Base-by-base conservation (phyloP, 2,329 filamentous ascomycete genomes). In the Ophiostoma australiae region DNA sequence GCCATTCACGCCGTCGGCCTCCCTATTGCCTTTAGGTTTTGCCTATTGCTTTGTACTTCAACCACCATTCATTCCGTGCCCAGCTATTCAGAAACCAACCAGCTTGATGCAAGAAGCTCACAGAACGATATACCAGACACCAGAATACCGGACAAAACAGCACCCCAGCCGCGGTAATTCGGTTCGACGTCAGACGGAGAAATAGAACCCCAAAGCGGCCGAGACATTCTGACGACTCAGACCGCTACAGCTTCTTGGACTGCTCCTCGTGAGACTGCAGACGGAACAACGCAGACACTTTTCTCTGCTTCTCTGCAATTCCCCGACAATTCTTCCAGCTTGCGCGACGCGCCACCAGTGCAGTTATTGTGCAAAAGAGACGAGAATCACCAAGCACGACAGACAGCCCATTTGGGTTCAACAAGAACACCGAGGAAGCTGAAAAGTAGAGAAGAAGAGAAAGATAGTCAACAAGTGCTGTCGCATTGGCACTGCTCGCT, bases 201-300 rank as follows among this genome's bases (percentile, higher is more conserved):
- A 63, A 27, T 11, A 33, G 13, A 6, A 39, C 4, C 63, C 33
- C 7, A n/a, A 66, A 66, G 11, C 33, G 33, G 33, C 63, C 63
- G 63, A 66, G 63, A 66, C 63, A 66, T 65, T 65, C 31, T 11
- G 15, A 63, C 58, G 27, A 20, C 58, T 27, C 35, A 39, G 35
- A 39, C 63, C 63, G 17, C 63, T 37, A 11, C 55, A 63, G 58
- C 58, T 63, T 55, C 52, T 33, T 63, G 11, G 58, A 20, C 15
- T 20, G 58, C 58, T 63, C 27, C 27, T 31, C 27, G 23, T 63
- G 13, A 66, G 15, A 31, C 27, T 27, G 17, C 44, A 58, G 52
- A n/a, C 52, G 52, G 23, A 23, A 58, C 13, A 31, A 31, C 27
- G 27, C 27, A 41, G 39, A 41, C 39, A 41, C 10, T 11, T 20